A percentile compares a stretch with the other conserved stretches of the same genome.
phyloP scores from a whole-genome alignment of 2,329 filamentous ascomycete species.

The Sarocladium strictum region DNA sequence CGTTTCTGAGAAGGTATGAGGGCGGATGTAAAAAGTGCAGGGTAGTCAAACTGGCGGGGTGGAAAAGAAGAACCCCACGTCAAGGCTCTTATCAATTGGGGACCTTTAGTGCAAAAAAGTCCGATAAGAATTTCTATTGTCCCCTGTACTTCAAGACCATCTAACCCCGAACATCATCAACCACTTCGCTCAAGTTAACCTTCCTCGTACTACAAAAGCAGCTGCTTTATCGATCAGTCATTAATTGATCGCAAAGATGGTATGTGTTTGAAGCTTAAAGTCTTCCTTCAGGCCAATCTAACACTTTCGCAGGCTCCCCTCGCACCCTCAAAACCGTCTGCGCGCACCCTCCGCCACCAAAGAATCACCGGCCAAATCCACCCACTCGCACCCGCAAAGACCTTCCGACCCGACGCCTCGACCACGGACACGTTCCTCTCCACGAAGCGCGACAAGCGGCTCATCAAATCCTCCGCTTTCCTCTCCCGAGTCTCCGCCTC shows the following conservation, averaged over 20 bases:
- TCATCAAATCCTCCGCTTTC: slow-evolving; percentile 75
- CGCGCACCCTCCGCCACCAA: slow-evolving; percentile 49
- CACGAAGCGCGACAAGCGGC: slow-evolving; percentile 77
- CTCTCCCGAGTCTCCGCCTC: slow-evolving; percentile 67
- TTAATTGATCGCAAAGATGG: no score
- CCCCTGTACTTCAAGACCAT: not conserved
- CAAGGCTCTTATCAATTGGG: slow-evolving; percentile 1
- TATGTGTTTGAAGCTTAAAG: no score
- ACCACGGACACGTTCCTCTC: slow-evolving; percentile 56
- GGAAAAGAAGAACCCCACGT: not conserved
- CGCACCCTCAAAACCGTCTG: slow-evolving; percentile 44
- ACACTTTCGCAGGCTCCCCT: slow-evolving; percentile 18
- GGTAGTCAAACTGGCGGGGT: not conserved
- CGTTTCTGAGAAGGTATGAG: no score
- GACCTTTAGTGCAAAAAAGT: not conserved
- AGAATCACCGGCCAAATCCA: slow-evolving; percentile 43
- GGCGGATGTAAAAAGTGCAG: not conserved
- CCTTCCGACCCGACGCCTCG: slow-evolving; percentile 44
- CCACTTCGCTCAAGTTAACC: no score
- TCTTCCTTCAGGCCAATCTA: fast-evolving
- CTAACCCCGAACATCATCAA: not conserved
- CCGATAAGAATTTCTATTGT: slow-evolving; percentile 6
- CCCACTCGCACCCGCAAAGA: slow-evolving; percentile 45
- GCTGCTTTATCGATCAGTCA: no score
- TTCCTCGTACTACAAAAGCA: no score